Conservation (phyloP, 1,139 yeast genomes). For the Meyerozyma guilliermondii region DNA sequence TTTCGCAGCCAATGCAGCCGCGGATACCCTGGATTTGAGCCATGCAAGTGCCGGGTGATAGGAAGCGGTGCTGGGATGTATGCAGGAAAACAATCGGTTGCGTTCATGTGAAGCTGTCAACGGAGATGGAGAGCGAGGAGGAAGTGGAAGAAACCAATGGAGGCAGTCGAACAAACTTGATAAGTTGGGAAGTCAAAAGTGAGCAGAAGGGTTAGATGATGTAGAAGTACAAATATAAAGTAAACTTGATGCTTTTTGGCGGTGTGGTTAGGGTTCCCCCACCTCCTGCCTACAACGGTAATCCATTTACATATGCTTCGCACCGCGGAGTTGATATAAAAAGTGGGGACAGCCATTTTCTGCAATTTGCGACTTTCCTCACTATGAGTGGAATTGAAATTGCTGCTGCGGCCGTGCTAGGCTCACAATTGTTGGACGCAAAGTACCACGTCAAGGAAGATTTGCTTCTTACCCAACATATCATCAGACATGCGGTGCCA, state of each 20-base stretch:
- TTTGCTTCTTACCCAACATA: constrained; percentile 40
- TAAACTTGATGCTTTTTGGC: too few species aligned
- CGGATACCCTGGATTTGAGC: neutral
- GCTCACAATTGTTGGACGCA: constrained; percentile 44
- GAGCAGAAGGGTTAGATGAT: too few species aligned
- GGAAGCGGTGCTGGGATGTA: neutral
- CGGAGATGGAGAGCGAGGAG: too few species aligned
- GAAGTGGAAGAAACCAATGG: too few species aligned
- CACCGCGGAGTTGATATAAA: neutral
- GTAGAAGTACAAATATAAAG: too few species aligned
- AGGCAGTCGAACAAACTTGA: too few species aligned
- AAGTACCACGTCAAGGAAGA: constrained; percentile 54
- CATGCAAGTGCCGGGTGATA: neutral
- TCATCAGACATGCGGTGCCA: constrained; percentile 34
- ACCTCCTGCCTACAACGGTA: constrained; percentile 4
- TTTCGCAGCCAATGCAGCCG: neutral
- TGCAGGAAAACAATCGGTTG: neutral
- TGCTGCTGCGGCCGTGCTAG: constrained; percentile 41
- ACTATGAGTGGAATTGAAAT: constrained; percentile 36
- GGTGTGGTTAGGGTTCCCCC: constrained; percentile 4
- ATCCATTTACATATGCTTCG: constrained; percentile 2
- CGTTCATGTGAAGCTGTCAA: neutral
- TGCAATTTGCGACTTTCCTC: too few species aligned
- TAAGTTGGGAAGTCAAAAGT: too few species aligned
- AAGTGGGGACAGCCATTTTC: neutral